A percentile compares a stretch with the other conserved stretches of the same genome.
phyloP scores from a whole-genome alignment of 2,329 filamentous ascomycete genomes.

The Colletotrichum navitas region DNA sequence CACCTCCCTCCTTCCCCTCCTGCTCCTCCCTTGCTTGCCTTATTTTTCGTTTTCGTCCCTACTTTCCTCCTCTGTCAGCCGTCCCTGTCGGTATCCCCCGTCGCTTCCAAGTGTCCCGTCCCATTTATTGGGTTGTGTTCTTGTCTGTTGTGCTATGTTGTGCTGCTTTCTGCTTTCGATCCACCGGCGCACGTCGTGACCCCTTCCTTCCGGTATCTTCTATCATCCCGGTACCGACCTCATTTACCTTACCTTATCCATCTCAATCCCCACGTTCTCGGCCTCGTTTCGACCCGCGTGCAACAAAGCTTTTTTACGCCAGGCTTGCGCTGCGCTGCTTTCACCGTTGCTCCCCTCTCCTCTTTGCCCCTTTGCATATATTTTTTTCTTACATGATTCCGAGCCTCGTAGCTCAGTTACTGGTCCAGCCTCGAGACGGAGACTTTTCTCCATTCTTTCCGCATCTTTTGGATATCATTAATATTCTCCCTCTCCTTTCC shows the following conservation, averaged over 20 bases:
- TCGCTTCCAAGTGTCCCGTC: not conserved
- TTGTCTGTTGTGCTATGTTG: not conserved
- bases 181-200: not conserved
- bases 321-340: not conserved
- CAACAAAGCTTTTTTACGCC: slow-evolving; percentile 11
- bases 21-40: not conserved
- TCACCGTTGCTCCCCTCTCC: not conserved
- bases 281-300: slow-evolving; percentile 28
- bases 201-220: not conserved
- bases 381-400: not conserved
- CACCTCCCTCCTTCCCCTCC: not conserved
- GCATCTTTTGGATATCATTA: not conserved
- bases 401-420: not conserved
- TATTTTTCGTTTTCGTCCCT: not conserved
- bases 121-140: not conserved
- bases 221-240: not conserved
- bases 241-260: not conserved
- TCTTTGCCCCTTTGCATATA: not conserved
- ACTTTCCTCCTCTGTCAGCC: not conserved
- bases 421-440: not conserved
- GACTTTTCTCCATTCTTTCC: not conserved
- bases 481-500: not conserved
- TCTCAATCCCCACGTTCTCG: slow-evolving; percentile 19
- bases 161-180: not conserved
- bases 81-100: not conserved